These are phyloP conservation scores for Mediolabrus comicus DNA, from an alignment of 108 stramenopile species.

Conservation along the genomic window DNA sequence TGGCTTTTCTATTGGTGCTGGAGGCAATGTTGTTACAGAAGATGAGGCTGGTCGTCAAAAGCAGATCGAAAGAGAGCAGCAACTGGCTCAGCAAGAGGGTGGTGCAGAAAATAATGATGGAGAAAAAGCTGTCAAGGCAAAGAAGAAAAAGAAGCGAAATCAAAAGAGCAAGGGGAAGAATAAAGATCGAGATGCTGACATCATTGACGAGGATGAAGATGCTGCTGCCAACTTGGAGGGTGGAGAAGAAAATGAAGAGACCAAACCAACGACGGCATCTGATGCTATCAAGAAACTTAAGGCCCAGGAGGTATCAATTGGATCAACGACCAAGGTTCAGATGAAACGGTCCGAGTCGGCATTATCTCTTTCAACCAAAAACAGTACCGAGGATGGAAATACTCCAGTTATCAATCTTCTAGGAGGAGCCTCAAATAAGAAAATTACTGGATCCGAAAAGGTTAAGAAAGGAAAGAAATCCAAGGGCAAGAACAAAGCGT, in stretches of 20 bases:
- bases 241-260: background rate
- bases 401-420: slow-evolving; percentile 50
- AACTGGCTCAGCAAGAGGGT: too few species aligned
- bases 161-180: slow-evolving; percentile 14
- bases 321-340: slow-evolving; percentile 64
- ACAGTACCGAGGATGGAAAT: slow-evolving; percentile 1
- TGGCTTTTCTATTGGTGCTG: slow-evolving; percentile 33
- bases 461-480: slow-evolving; percentile 53
- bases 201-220: background rate
- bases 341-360: slow-evolving; percentile 55
- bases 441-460: slow-evolving; percentile 38
- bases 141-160: slow-evolving; percentile 37
- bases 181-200: slow-evolving; percentile 22
- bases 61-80: background rate
- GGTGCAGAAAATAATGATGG: background rate
- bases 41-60: slow-evolving; percentile 20
- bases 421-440: slow-evolving; percentile 4
- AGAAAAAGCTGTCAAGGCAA: background rate
- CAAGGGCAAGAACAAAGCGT: slow-evolving; percentile 62
- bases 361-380: slow-evolving; percentile 22
- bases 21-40: slow-evolving; percentile 34
- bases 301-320: slow-evolving; percentile 81
- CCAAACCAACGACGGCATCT: slow-evolving; percentile 43
- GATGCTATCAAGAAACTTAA: slow-evolving; percentile 70
- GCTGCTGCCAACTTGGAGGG: background rate